Evolutionary conservation across 768 basidiomycete species (phyloP).

Genomic region (Polyporus arcularius): DNA sequence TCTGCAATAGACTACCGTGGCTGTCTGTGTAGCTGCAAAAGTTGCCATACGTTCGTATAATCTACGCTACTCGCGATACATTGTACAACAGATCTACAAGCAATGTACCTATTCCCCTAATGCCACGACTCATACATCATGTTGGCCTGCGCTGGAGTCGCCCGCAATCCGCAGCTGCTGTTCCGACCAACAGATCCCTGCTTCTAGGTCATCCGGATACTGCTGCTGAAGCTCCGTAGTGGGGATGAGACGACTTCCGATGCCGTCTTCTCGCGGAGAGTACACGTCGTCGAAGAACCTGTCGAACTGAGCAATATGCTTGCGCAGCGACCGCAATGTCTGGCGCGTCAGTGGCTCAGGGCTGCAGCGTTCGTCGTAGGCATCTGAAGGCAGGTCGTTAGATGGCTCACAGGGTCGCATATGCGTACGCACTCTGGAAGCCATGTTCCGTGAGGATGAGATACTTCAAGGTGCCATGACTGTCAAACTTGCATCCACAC

Average conservation of each 20-base stretch:
- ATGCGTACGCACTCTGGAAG: too few relatives aligned
- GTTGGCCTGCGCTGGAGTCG: background rate
- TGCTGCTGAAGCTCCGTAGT: conserved; percentile 42
- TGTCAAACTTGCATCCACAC: too few relatives aligned
- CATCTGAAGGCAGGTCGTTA: conserved; percentile 26
- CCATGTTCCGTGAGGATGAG: too few relatives aligned
- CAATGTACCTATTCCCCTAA: background rate
- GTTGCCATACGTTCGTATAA: background rate
- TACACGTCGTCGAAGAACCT: conserved; percentile 41
- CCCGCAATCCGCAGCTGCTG: background rate
- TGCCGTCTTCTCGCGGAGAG: conserved; percentile 14
- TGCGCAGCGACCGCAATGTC: conserved; percentile 28
- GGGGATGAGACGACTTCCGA: conserved; percentile 37
- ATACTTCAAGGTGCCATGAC: too few relatives aligned
- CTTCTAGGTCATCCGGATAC: conserved; percentile 51
- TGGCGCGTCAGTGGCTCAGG: conserved; percentile 23
- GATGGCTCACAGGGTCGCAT: too few relatives aligned
- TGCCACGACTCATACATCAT: background rate
- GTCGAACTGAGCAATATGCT: conserved; percentile 28
- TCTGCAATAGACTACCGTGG: background rate
- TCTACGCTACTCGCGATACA: background rate
- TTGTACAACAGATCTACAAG: background rate
- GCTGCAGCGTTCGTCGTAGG: conserved; percentile 39
- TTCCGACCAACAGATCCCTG: conserved; percentile 36
- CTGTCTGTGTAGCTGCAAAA: background rate